Evolutionary conservation across 2,329 filamentous ascomycete species (phyloP), one percentile per base, ranked within the genome.

Genomic region (Orbilia quercus): DNA sequence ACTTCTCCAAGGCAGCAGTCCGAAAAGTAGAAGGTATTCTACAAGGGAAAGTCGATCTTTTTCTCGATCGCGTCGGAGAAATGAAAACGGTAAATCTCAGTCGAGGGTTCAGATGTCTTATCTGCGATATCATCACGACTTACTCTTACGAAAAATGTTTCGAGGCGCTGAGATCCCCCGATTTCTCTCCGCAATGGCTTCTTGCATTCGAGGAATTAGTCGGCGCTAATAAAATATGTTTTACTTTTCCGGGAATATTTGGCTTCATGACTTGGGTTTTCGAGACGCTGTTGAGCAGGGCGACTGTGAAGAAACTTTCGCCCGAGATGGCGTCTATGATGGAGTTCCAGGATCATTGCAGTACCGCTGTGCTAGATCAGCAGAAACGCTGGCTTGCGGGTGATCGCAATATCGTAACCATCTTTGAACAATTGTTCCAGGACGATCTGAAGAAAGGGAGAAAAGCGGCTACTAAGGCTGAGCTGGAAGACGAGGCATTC

Each of bases 381-480:
- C 55, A 59, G 25, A 59, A 59, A 11, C 55, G 55, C 23, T 59
- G 55, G 55, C 42, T 59, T 48, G 55, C 55, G n/a, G 55, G 55
- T 4, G 55, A 59, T 6, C 55, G 55, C 44, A 59, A 59, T 28
- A 34, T 48, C 2, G 42, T 48, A 47, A 59, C 55, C n/a, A 59
- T 59, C 23, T 59, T 59, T 47, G 55, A 59, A n/a, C 55, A 59
- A 23, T 48, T 59, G 12, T 59, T 59, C 40, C 55, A 59, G 55
- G 55, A 59, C 16, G 55, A 59, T 23, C 55, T 42, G n/a, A 59
- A 59, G 55, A 59, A 59, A 36, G 55, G 55, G n/a, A 59, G 55
- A 48, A 59, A 59, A 59, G 55, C 55, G 11, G 55, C 40, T 47
- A 59, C 23, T 34, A 59, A 59, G n/a, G 55, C 47, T 48, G 40